phyloP scores from a whole-genome alignment of 768 basidiomycete genomes.

The Mycena polygramma region DNA sequence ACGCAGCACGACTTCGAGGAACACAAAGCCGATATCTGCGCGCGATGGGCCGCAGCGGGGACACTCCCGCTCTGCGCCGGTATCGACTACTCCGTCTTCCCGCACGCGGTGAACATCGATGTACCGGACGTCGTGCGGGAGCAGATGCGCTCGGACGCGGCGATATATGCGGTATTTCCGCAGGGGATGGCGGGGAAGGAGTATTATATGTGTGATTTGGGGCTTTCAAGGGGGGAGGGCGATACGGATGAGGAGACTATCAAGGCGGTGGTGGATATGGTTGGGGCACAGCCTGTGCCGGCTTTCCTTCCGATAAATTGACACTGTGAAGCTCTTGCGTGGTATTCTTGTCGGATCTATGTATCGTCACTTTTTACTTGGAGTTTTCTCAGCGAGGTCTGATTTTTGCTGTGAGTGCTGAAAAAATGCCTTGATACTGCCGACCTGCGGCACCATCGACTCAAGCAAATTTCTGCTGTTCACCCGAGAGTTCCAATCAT shows the following conservation, averaged over 20 bases:
- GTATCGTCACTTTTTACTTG: no score
- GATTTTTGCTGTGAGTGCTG: no score
- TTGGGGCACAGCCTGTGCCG: slow-evolving; percentile 23
- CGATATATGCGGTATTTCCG: slow-evolving; percentile 8
- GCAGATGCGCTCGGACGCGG: slow-evolving; percentile 19
- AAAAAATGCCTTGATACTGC: no score
- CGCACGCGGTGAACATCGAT: background rate
- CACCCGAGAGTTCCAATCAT: no score
- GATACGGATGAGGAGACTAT: slow-evolving; percentile 16
- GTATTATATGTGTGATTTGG: slow-evolving; percentile 31
- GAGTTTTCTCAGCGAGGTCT: no score
- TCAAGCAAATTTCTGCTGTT: no score
- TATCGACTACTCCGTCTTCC: slow-evolving; percentile 28
- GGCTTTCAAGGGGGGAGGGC: slow-evolving; percentile 5
- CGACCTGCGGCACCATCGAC: no score
- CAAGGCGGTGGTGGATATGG: slow-evolving; percentile 20
- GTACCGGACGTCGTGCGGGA: background rate
- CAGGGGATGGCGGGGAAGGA: slow-evolving; percentile 14
- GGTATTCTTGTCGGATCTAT: no score
- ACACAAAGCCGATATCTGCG: slow-evolving; percentile 20
- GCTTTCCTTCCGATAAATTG: slow-evolving; percentile 22
- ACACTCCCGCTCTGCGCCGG: slow-evolving; percentile 27
- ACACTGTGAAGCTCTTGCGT: background rate
- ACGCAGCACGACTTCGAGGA: slow-evolving; percentile 27
- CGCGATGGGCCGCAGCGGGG: slow-evolving; percentile 2